A percentile compares a stretch with the other conserved stretches of the same genome.
Conservation (phyloP, 371 early-diverging fungal genomes). For the Apophysomyces elegans region DNA sequence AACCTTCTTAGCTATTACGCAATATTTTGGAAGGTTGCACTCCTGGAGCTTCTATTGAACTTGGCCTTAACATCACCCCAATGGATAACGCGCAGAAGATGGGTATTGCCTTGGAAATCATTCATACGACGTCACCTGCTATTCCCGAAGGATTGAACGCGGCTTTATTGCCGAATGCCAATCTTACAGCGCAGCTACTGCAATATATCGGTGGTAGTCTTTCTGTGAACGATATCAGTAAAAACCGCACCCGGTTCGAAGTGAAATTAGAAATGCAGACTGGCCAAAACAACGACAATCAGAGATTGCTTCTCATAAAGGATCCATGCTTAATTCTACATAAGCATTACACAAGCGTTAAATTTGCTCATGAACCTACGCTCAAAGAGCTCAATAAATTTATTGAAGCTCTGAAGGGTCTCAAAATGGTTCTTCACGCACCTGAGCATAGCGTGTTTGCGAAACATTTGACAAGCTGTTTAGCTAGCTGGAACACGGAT, state of each 20-base stretch:
- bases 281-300: conserved; percentile 27
- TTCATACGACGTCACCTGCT: conserved; percentile 46
- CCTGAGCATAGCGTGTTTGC: conserved; percentile 62
- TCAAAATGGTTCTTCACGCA: conserved; percentile 59
- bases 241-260: conserved; percentile 42
- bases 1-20: conserved; percentile 52
- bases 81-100: background rate
- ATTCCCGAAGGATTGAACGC: conserved; percentile 30
- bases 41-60: conserved; percentile 62
- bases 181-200: conserved; percentile 56
- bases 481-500: conserved; percentile 63
- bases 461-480: conserved; percentile 58
- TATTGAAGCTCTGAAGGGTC: conserved; percentile 52
- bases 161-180: conserved; percentile 49
- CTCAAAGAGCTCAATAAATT: conserved; percentile 53
- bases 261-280: conserved; percentile 42
- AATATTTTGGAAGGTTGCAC: conserved; percentile 60
- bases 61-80: conserved; percentile 50
- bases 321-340: conserved; percentile 20
- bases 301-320: conserved; percentile 15
- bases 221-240: conserved; percentile 41
- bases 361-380: conserved; percentile 60
- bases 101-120: conserved; percentile 53
- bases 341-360: conserved; percentile 31
- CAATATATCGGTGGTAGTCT: conserved; percentile 52